These are phyloP conservation scores for Thuja plicata DNA, from an alignment of 83 land plant species.

Conservation along the genomic window DNA sequence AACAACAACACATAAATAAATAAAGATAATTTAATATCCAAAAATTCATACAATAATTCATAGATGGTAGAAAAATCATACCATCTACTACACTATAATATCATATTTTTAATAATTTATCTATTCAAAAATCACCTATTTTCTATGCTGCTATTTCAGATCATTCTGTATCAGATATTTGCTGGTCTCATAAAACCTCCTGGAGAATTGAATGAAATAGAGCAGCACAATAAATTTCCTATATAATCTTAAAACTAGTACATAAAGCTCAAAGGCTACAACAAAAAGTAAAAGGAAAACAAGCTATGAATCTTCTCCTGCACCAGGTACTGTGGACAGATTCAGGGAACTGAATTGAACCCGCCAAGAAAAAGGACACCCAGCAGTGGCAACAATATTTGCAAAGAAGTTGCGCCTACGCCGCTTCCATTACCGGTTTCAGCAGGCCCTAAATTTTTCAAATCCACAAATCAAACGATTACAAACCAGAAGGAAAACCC, in stretches of 20 bases:
- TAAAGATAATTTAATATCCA: too few relatives aligned
- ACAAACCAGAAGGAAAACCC: background rate
- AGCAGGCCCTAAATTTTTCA: background rate
- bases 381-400: background rate
- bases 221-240: background rate
- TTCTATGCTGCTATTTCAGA: too few relatives aligned
- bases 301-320: background rate
- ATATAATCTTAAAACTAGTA: too few relatives aligned
- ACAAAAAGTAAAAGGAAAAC: background rate
- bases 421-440: background rate
- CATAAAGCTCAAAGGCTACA: background rate
- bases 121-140: too few relatives aligned
- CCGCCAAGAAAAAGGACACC: background rate
- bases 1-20: too few relatives aligned
- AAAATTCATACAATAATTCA: too few relatives aligned
- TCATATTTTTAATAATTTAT: too few relatives aligned
- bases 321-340: background rate
- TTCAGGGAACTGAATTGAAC: background rate
- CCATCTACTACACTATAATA: too few relatives aligned
- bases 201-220: background rate
- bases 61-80: too few relatives aligned
- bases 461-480: background rate
- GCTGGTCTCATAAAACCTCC: too few relatives aligned
- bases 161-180: too few relatives aligned
- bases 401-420: background rate